These are phyloP conservation scores for Lolium perenne DNA, from an alignment of 176 grass and related monocot genomes.

Conservation along the genomic window DNA sequence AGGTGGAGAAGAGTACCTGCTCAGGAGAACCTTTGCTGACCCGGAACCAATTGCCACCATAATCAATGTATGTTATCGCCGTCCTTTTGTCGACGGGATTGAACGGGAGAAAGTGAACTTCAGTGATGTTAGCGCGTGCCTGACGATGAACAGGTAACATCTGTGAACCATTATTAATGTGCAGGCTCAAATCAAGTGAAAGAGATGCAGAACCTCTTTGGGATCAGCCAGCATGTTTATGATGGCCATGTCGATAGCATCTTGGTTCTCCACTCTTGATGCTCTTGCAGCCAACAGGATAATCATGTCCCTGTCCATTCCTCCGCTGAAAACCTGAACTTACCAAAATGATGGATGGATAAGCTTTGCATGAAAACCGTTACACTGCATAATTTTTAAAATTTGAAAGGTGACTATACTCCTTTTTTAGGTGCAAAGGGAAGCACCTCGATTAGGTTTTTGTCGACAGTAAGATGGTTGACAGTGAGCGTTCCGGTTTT, in stretches of 20 bases:
- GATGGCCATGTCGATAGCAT: conserved; percentile 86
- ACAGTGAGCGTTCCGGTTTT: conserved; percentile 92
- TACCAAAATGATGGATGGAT: not conserved
- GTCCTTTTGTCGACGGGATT: conserved; percentile 87
- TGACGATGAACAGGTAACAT: conserved; percentile 27
- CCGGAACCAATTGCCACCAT: conserved; percentile 70
- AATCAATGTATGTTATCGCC: conserved; percentile 81
- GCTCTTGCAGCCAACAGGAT: conserved; percentile 82
- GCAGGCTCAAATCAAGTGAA: not conserved
- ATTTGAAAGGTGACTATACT: not conserved
- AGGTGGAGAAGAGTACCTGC: conserved; percentile 48
- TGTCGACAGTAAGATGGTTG: conserved; percentile 85
- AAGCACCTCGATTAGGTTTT: conserved; percentile 58
- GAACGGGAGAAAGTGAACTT: conserved; percentile 88
- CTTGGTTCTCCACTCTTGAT: conserved; percentile 80
- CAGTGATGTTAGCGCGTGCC: conserved; percentile 80
- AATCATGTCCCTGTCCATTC: conserved; percentile 73
- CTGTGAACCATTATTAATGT: not conserved
- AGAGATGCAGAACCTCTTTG: conserved; percentile 60
- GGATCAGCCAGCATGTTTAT: conserved; percentile 84
- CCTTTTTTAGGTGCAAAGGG: not conserved
- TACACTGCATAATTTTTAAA: not conserved
- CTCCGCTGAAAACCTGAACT: conserved; percentile 67
- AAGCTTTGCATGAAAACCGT: not conserved
- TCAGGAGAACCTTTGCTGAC: conserved; percentile 94